Evolutionary conservation across 2,329 filamentous ascomycete genomes (phyloP), one percentile per base, ranked within the genome.

Genomic region (Aspergillus eucalypticola): DNA sequence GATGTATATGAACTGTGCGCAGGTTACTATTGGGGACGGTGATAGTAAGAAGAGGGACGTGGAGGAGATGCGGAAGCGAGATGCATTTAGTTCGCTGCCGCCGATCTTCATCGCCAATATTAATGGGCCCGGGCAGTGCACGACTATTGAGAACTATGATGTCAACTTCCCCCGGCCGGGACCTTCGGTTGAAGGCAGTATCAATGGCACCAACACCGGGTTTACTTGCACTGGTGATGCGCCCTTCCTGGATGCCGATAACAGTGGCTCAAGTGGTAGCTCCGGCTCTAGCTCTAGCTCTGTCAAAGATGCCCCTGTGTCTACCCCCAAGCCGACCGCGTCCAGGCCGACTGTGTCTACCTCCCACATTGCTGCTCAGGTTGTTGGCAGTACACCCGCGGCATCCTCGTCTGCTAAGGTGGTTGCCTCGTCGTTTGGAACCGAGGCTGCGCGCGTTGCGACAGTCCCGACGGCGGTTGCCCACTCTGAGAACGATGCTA

Each of bases 1-100:
- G 74, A 90, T 90, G 85, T 95, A 95, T 83, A 92, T 92, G 88
- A 91, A 92, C 78, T 95, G 91, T 71, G 90, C 90, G 7, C 81
- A 84, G 54, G 84, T 93, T 67, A 86, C 84, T 63, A 87, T 92
- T 38, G 71, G 76, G 2, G 73, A 72, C 25, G 25, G 25, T 10
- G 23, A 41, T 7, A 23, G 7, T 17, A 32, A 48, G 2, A 51
- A 56, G 35, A 46, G 52, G 5, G 35, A 57, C 11, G 27, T 62
- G 39, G 57, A 64, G 49, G 62, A 58, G 50, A 57, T 54, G 15
- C 38, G 53, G 11, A 29, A 67, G 29, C 29, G 59, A 49, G 59
- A 50, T 35, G 57, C 57, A 35, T 56, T 63, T 72, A 77, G 79
- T 59, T 73, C 74, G 46, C 85, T 89, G 1, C 90, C 90, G 1